phyloP scores from a whole-genome alignment of 1,284 basidiomycete species.

The Apiotrichum siamense region DNA sequence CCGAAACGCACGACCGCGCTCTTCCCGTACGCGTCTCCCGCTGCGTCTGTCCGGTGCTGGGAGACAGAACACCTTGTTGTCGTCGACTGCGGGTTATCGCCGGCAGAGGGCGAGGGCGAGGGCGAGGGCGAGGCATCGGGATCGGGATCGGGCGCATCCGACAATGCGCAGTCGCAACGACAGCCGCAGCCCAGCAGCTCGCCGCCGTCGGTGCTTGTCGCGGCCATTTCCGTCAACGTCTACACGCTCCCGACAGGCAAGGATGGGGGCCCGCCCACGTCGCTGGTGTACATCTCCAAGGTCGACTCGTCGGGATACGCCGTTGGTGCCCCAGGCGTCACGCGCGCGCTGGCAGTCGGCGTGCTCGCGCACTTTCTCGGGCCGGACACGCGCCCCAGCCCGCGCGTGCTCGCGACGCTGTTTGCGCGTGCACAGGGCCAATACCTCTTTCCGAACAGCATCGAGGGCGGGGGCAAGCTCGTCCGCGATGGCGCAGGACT shows the following conservation, averaged over 20 bases:
- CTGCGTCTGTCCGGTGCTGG: slow-evolving; percentile 49
- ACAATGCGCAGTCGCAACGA: background rate
- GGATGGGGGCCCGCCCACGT: slow-evolving; percentile 40
- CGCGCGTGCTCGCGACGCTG: slow-evolving; percentile 69
- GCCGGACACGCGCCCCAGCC: slow-evolving; percentile 58
- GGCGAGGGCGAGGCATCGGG: background rate
- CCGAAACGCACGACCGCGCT: slow-evolving; percentile 60
- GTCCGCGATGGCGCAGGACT: slow-evolving; percentile 72
- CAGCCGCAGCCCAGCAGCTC: background rate
- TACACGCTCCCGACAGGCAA: slow-evolving; percentile 58
- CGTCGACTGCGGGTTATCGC: slow-evolving; percentile 55
- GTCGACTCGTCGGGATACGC: slow-evolving; percentile 83
- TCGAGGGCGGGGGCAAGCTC: slow-evolving; percentile 62
- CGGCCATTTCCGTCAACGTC: slow-evolving; percentile 73
- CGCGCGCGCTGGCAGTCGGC: slow-evolving; percentile 60
- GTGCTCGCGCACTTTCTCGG: slow-evolving; percentile 65
- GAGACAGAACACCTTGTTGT: slow-evolving; percentile 58
- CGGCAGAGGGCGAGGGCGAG: background rate
- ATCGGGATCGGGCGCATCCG: background rate
- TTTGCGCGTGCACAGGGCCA: slow-evolving; percentile 87
- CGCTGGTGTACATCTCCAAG: slow-evolving; percentile 86
- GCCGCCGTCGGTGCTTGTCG: slow-evolving; percentile 51
- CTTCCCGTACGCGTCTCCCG: slow-evolving; percentile 61
- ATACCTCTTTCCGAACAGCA: slow-evolving; percentile 91
- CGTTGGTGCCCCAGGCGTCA: slow-evolving; percentile 54